Conservation (phyloP, 768 basidiomycete genomes). For the Lentinus tigrinus region DNA sequence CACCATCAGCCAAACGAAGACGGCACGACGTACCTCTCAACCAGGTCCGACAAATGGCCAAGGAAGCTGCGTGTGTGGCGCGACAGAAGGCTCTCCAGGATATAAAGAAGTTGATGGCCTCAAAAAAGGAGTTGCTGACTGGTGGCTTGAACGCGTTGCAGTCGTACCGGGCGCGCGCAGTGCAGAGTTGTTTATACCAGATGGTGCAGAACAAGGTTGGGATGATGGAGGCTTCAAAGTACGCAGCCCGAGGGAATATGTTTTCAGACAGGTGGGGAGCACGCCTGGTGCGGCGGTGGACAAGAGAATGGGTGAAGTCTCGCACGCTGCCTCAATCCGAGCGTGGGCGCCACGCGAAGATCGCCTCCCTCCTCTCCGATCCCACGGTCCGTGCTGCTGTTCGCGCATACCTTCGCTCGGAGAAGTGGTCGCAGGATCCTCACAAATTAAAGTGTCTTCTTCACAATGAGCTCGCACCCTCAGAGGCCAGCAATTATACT, state of each 20-base stretch:
- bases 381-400: conserved; percentile 14
- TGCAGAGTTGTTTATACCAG: background rate
- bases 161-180: background rate
- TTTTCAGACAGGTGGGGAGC: conserved; percentile 9
- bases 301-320: conserved; percentile 4
- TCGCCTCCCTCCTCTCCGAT: conserved; percentile 14
- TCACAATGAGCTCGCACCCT: conserved; percentile 11
- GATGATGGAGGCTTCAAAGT: background rate
- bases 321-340: conserved; percentile 13
- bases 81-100: background rate
- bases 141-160: background rate
- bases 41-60: too few species aligned
- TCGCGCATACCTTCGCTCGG: conserved; percentile 15
- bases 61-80: too few species aligned
- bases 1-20: too few species aligned
- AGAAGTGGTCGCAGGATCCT: conserved; percentile 22
- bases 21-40: too few species aligned
- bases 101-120: background rate
- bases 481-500: conserved; percentile 9
- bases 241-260: background rate
- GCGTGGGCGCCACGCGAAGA: conserved; percentile 18
- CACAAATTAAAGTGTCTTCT: conserved; percentile 8
- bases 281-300: conserved; percentile 18
- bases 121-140: background rate
- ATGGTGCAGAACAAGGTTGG: background rate